Conservation (phyloP, 805 yeast species). For the Wickerhamomyces queroliae region DNA sequence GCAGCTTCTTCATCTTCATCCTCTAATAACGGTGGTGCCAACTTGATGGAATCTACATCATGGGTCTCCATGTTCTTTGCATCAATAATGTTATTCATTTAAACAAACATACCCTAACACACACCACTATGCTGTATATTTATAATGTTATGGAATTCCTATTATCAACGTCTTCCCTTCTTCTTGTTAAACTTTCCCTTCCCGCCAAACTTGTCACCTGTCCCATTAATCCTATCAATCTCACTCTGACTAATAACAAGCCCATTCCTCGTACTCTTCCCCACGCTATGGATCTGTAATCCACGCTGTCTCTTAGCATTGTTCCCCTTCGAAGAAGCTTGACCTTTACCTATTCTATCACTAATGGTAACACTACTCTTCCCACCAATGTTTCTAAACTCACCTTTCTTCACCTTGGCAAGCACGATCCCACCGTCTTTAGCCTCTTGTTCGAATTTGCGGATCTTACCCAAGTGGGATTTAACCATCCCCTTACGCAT, state of each 20-base stretch:
- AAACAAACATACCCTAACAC: not conserved
- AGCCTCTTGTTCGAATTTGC: slow-evolving; percentile 69
- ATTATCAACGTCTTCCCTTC: not conserved
- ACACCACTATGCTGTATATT: not conserved
- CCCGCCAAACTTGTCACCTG: slow-evolving; percentile 5
- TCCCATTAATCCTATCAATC: slow-evolving; percentile 41
- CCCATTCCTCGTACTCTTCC: slow-evolving; percentile 75
- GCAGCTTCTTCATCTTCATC: slow-evolving; percentile 3
- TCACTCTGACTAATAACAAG: slow-evolving; percentile 64
- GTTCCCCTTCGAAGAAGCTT: slow-evolving; percentile 42
- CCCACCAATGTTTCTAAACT: slow-evolving; percentile 52
- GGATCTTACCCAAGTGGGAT: slow-evolving; percentile 44
- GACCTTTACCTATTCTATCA: slow-evolving; percentile 38
- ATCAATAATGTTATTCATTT: not conserved
- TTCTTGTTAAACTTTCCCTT: slow-evolving; percentile 8
- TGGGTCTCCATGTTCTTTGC: not conserved
- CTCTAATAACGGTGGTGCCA: not conserved
- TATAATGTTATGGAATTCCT: not conserved
- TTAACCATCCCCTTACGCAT: slow-evolving; percentile 80
- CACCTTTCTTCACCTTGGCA: slow-evolving; percentile 63
- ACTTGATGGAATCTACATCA: not conserved
- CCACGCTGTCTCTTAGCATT: slow-evolving; percentile 65
- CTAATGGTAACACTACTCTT: slow-evolving; percentile 25
- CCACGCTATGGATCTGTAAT: slow-evolving; percentile 68
- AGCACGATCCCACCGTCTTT: slow-evolving; percentile 87